Percentiles rank a stretch among this genome's conserved stretches.
phyloP scores from a whole-genome alignment of 1,284 basidiomycete genomes.

The Heliocybe sulcata region DNA sequence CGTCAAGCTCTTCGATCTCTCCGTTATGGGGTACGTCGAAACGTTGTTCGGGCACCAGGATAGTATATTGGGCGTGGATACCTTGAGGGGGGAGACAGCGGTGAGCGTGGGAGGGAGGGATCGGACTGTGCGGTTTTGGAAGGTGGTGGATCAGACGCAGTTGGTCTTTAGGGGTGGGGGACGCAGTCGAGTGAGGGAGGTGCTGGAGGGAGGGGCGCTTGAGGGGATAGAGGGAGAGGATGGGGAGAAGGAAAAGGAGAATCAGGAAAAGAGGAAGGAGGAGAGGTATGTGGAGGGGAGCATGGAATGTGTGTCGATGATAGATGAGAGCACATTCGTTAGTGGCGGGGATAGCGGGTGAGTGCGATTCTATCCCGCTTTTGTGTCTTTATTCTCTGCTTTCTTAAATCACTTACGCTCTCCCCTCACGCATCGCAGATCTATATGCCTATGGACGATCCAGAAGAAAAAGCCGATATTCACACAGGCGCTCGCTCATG shows the following conservation, averaged over 20 bases:
- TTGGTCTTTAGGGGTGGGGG: constrained; percentile 94
- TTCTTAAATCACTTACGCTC: no score
- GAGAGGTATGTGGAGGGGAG: constrained; percentile 82
- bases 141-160: constrained; percentile 93
- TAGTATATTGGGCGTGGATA: constrained; percentile 70
- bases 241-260: constrained; percentile 22
- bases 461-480: constrained; percentile 95
- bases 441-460: constrained; percentile 89
- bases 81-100: constrained; percentile 78
- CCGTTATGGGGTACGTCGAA: constrained; percentile 87
- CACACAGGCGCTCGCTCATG: constrained; percentile 81
- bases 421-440: constrained; percentile 39
- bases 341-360: constrained; percentile 96
- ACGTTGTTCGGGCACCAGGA: constrained; percentile 99
- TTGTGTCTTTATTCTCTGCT: no score
- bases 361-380: constrained; percentile 20
- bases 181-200: constrained; percentile 68
- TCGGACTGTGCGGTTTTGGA: constrained; percentile 93
- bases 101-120: constrained; percentile 88
- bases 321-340: constrained; percentile 90
- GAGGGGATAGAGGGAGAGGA: constrained; percentile 32
- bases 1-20: constrained; percentile 84
- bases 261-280: constrained; percentile 30
- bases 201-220: constrained; percentile 73
- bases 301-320: constrained; percentile 88